phyloP scores from a whole-genome alignment of 495 filamentous ascomycete species.

The Neurospora terricola region DNA sequence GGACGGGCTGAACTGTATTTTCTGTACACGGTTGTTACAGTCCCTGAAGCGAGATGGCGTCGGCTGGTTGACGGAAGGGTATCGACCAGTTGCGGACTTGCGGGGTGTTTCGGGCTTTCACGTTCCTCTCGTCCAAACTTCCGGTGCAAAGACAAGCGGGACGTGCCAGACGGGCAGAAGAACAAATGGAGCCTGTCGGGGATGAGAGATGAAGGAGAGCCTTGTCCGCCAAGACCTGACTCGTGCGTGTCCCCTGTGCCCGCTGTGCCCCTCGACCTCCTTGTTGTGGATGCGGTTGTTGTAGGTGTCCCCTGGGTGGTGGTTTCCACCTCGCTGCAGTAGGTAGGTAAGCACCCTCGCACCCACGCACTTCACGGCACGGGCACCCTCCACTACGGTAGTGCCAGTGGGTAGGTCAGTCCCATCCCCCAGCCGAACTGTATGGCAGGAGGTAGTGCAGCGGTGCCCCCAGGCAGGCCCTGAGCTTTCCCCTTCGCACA shows the following conservation, averaged over 20 bases:
- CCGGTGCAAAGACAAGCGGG: not conserved
- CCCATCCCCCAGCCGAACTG: not conserved
- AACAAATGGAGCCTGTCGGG: not conserved
- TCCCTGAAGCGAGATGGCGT: not conserved
- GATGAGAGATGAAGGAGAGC: not conserved
- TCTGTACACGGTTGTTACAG: not conserved
- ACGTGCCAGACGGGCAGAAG: not conserved
- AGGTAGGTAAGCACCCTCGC: not conserved
- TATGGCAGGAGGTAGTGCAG: not conserved
- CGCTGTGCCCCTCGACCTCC: not conserved
- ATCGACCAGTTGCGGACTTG: not conserved
- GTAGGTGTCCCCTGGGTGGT: not conserved
- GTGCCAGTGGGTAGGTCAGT: not conserved
- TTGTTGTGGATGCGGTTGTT: not conserved
- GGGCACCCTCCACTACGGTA: not conserved
- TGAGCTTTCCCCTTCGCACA: constrained; percentile 8
- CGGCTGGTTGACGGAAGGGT: not conserved
- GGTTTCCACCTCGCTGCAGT: not conserved
- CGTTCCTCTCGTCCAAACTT: not conserved
- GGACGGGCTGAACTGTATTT: not conserved
- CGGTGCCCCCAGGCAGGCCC: not conserved
- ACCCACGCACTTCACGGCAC: not conserved
- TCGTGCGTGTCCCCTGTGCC: not conserved
- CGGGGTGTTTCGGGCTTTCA: not conserved
- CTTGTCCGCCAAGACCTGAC: not conserved